Evolutionary conservation across 73 alveolate genomes (phyloP).

Genomic region (Loxodes magnus): DNA sequence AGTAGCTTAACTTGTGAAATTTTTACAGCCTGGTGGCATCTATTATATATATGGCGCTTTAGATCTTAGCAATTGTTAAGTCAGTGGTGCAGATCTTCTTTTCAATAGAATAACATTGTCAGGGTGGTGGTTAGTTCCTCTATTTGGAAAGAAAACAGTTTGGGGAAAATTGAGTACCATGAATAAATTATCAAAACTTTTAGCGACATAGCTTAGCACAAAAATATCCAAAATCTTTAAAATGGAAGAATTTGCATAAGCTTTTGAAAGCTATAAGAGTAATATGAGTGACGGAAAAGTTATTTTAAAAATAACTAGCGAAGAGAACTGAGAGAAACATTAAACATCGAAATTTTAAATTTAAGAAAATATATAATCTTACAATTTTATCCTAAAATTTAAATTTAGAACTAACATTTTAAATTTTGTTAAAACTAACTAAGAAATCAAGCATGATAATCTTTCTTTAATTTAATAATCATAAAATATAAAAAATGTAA

Average conservation of each 20-base stretch:
- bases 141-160: constrained; percentile 7
- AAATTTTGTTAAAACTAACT: too few species aligned
- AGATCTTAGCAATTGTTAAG: constrained; percentile 11
- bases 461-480: too few species aligned
- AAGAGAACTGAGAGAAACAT: too few species aligned
- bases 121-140: constrained; percentile 28
- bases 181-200: neutral
- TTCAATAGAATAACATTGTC: constrained; percentile 31
- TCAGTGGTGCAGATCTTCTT: constrained; percentile 20
- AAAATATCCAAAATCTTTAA: constrained; percentile 16
- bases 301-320: too few species aligned
- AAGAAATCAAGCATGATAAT: too few species aligned
- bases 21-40: too few species aligned
- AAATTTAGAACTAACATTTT: too few species aligned
- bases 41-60: constrained; percentile 32
- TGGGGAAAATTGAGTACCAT: neutral
- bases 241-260: constrained; percentile 15
- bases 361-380: too few species aligned
- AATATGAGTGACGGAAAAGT: constrained; percentile 28
- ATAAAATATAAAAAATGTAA: too few species aligned
- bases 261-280: constrained; percentile 13
- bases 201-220: constrained; percentile 27
- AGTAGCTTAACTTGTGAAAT: constrained; percentile 37
- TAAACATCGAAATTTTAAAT: too few species aligned
- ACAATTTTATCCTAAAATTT: too few species aligned